Evolutionary conservation across 2,329 filamentous ascomycete species (phyloP), one percentile per base, ranked within the genome.

Genomic region (Periconia macrospinosa): DNA sequence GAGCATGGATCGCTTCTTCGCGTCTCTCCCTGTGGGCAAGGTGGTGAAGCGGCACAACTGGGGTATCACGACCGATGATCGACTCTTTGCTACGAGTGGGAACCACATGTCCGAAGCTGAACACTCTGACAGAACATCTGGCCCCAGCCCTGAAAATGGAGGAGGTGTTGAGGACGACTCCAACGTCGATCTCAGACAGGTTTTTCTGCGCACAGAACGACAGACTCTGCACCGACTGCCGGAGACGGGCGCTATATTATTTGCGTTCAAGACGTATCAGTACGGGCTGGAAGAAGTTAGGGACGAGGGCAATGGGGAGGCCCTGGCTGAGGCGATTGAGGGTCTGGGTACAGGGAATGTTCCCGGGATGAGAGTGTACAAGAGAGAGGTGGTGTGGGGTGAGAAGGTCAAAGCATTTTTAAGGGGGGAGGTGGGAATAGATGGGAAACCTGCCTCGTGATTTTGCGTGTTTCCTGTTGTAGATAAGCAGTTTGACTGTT

Each of bases 1-100:
- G 47, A 80, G 76, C 47, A 87, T 87, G 85, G 84, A 88, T 63
- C 73, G 82, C 1, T 87, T 83, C 70, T 87, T 87, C 64, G 76
- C 79, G 1, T 67, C 69, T 13, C 46, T 87, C 0, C 78, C 81
- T 11, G 74, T 78, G 0, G 84, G 84, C 1, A 79, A 76, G 56
- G 75, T 81, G 13, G 82, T 87, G 1, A 79, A 79, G 64, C 71
- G 86, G 6, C 72, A 73, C 1, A 88, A 88, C 65, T 83, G 80
- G 80, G 72, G 69, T 6, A 68, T 83, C 3, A 76, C 73, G 2
- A 80, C 77, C 0, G 69, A 72, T 20, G 62, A 66, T 1, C 57
- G 65, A 1, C 63, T 81, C 17, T 82, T 76, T 52, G 66, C 62
- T 2, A 62, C 77, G 1, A 63, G 61, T 0, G 77, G 77, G 0